Evolutionary conservation across 768 basidiomycete species (phyloP), one percentile per base, ranked within the genome.

Genomic region (Leccinum incarnatum): DNA sequence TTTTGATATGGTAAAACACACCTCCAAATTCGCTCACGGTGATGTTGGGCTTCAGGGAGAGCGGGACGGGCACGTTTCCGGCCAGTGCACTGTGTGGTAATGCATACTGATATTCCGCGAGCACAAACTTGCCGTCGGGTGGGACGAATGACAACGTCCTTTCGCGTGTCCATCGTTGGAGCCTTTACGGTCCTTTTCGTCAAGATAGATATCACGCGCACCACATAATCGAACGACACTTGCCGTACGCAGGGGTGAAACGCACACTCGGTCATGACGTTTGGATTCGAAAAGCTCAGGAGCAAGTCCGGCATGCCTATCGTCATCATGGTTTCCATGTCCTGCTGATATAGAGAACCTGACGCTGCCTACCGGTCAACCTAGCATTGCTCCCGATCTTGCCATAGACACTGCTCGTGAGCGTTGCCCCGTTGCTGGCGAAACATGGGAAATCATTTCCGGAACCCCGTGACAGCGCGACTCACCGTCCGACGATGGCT

Each of bases 201-300:
- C 55, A 63, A 42, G 10, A 62, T 34, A 42, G 10, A 62, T 34
- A 45, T 48, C 30, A 19, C 27, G 48, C 19, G 23, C 54, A 42
- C 49, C 42, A 46, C 55, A 32, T 42, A 42, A 51, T 2, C 4
- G 29, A 52, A 52, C 34, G 23, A 55, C 15, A 61, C 83, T 58
- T 71, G 93, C 93, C 95, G 83, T 56, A 98, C 87, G 70, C 94
- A 97, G 30, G 95, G 86, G 71, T 98, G 96, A 72, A 98, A 96
- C 2, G 91, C 84, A 61, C 88, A 89, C 65, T 95, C 91, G 2
- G 77, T 78, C 65, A 95, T 76, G 30, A 84, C 81, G 65, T 83
- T 83, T 1, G 91, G 81, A 69, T 92, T 93, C 7, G 83, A 79
- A 69, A 96, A 91, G 14, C 81, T 84, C 57, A 96, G 71, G 2